Base-by-base conservation (phyloP, 768 basidiomycete genomes). In the Suillus lakei region DNA sequence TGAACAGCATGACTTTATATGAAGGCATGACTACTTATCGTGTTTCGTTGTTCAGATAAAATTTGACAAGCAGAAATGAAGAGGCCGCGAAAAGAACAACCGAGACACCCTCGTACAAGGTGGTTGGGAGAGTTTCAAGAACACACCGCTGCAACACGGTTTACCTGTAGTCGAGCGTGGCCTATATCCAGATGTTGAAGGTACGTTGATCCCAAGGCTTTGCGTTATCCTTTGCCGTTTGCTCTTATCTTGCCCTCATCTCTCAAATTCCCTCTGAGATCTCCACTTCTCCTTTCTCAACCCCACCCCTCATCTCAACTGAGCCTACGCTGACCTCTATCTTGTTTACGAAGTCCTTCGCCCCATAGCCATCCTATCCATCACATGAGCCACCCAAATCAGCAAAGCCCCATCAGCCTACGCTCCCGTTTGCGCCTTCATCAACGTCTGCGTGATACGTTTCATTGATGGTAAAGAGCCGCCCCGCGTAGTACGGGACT, bases 101-200 rank as follows among this genome's bases (percentile, higher is more conserved):
- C 8, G 36, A 36, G 36, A 36, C 36, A 10, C 36, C 36, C 36
- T 36, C 36, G 36, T 36, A 34, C 9, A 8, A 34, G 32, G 32
- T 34, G 32, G 32, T 34, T 34, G 32, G 7, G 32, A 34, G 7
- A 34, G 32, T 34, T 34, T 34, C 32, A 34, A 34, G 7, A 34
- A 8, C 32, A 34, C 32, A 4, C 32, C 9, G 32, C 32, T 34
- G 89, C 80, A 99, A 99, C 78, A 92, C 91, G 2, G 95, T 95
- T 2, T 97, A 96, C 77, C 88, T 98, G 28, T 90, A 94, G 71
- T 87, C 98, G 69, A 91, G 89, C 69, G 93, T 96, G 12, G 88
- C 93, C 0, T 99, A 97, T 78, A 98, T 99, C 70, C 97, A 99
- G 78, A 95, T 98, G 94, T 88, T 96, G 76, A 95, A 95, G 86